These are phyloP conservation scores for Buddleja alternifolia DNA, from an alignment of 257 asterid genomes.

Conservation along the genomic window DNA sequence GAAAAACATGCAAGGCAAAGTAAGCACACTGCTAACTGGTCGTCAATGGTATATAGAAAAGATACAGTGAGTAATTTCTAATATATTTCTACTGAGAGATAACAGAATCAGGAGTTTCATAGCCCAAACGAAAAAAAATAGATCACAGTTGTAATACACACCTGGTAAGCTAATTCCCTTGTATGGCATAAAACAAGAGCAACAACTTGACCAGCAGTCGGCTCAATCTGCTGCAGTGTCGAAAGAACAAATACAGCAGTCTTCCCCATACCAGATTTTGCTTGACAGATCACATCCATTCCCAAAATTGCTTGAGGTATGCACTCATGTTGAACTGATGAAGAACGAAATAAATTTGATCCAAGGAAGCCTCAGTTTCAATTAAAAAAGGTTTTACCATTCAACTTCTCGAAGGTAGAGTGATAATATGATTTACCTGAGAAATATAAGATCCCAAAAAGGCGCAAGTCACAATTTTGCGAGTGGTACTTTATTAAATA, in stretches of 20 bases:
- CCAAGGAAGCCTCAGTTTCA: slow-evolving; percentile 85
- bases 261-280: slow-evolving; percentile 97
- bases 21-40: not conserved
- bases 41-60: not conserved
- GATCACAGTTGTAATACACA: slow-evolving; percentile 16
- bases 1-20: not conserved
- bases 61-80: not conserved
- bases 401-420: slow-evolving; percentile 74
- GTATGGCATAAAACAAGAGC: slow-evolving; percentile 86
- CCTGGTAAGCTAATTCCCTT: slow-evolving; percentile 93
- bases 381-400: slow-evolving; percentile 72
- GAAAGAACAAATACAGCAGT: slow-evolving; percentile 94
- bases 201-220: slow-evolving; percentile 78
- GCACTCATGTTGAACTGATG: slow-evolving; percentile 96
- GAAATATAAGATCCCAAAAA: slow-evolving; percentile 12
- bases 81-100: not conserved
- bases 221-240: slow-evolving; percentile 89
- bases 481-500: not conserved
- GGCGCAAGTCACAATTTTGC: slow-evolving; percentile 17
- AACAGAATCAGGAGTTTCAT: not conserved
- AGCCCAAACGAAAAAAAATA: not conserved
- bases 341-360: slow-evolving; percentile 79
- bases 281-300: slow-evolving; percentile 97
- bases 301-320: slow-evolving; percentile 97
- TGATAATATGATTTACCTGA: slow-evolving; percentile 78